Base-by-base conservation (phyloP, 306 rosid species). In the Macrotyloma uniflorum region DNA sequence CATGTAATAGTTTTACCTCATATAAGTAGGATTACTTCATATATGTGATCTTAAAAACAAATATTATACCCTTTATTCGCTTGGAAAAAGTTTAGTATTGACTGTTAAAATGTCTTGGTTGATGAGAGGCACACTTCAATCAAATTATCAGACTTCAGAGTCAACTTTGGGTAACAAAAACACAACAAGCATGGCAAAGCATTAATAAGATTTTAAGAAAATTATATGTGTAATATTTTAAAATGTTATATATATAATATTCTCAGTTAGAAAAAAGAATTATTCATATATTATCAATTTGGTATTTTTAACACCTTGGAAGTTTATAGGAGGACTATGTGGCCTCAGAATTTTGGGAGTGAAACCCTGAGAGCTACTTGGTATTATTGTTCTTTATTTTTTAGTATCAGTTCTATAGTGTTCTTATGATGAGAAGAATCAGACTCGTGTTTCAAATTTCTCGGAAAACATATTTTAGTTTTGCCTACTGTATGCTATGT, bases 371-470 rank as follows among this genome's bases (percentile, higher is more conserved):
- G 81, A 76, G 55, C 15, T 24, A 65, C 30, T 49, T 18, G 59
- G 6, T 12, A 51, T 36, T 35, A 11, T 64, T 51, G 12, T 66
- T 67, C 5, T 57, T 50, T 36, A 70, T 6, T 35, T 46, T 45
- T 30, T 62, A 5, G 36, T 61, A n/a, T 68, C 23, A 62, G 11
- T 22, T 20, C 28, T 26, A 50, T 36, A 8, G 42, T 64, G 64
- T 70, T 53, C 70, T 79, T 74, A 70, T 70, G 53, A 70, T 32
- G 40, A 33, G 28, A 74, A 75, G 58, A 54, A 72, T 57, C 63
- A 84, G 38, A 64, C 40, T 79, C 61, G 57, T 76, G 57, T 62
- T 69, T 81, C 74, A 65, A 76, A 47, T 76, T 72, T 77, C 51
- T 67, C 13, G 1, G 15, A 65, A 74, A 67, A 50, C 53, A 42